Percentiles rank a stretch among this genome's conserved stretches.
These are phyloP conservation scores for Russula sp. DNA, from an alignment of 768 basidiomycete genomes.

Conservation along the genomic window DNA sequence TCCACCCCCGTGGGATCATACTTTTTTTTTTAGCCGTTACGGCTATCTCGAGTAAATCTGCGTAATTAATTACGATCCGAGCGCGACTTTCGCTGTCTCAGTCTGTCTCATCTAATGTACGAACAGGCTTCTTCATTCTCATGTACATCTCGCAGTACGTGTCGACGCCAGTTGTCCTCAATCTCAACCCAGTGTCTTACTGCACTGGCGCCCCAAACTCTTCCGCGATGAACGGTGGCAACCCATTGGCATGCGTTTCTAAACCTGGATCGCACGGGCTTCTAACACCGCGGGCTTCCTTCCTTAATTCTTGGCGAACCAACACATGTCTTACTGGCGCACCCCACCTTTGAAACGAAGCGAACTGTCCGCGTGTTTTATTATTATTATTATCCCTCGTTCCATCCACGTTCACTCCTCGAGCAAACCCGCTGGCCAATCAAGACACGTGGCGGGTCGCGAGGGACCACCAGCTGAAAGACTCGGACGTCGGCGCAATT, in stretches of 20 bases:
- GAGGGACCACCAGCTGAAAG: not conserved
- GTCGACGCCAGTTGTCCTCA: not conserved
- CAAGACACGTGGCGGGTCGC: not conserved
- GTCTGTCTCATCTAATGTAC: not conserved
- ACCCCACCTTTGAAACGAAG: not conserved
- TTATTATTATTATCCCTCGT: not conserved
- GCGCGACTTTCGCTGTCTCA: not conserved
- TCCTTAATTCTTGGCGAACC: not conserved
- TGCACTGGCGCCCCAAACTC: not conserved
- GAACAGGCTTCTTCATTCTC: not conserved
- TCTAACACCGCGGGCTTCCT: slow-evolving; percentile 17
- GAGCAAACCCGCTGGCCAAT: not conserved
- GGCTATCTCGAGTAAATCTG: not conserved
- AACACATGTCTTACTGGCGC: slow-evolving; percentile 2
- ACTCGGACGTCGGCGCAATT: not conserved
- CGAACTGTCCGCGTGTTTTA: not conserved
- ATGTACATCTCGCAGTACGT: not conserved
- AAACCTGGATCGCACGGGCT: not conserved
- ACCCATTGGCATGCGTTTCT: not conserved
- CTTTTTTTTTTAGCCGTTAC: not conserved
- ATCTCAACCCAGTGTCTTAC: not conserved
- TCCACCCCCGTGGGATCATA: not conserved
- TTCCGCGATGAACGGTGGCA: not conserved
- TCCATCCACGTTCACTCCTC: not conserved
- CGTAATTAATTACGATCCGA: not conserved